Evolutionary conservation across 768 basidiomycete species (phyloP).

Genomic region (Agrocybe chaxingu): DNA sequence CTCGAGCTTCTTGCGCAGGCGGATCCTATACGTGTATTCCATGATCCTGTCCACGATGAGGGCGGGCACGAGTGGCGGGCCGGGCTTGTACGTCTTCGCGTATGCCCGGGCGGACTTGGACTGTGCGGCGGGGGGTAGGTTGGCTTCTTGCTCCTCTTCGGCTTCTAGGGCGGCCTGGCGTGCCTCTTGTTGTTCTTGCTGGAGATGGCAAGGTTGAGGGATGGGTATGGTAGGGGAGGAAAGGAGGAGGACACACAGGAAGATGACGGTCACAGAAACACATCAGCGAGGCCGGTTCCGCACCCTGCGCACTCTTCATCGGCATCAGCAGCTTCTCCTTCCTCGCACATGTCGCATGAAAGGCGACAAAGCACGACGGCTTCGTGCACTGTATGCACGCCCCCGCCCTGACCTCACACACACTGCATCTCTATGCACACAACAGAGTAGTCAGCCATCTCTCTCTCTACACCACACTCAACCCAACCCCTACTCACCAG

Average conservation of each 20-base stretch:
- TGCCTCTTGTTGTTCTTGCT: slow-evolving; percentile 70
- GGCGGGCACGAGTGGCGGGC: slow-evolving; percentile 87
- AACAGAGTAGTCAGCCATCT: background rate
- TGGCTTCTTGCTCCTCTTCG: slow-evolving; percentile 43
- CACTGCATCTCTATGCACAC: slow-evolving; percentile 38
- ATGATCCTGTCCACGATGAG: slow-evolving; percentile 79
- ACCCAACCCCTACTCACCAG: slow-evolving; percentile 52
- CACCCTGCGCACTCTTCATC: slow-evolving; percentile 79
- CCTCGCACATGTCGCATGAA: slow-evolving; percentile 92
- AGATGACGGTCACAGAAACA: slow-evolving; percentile 91
- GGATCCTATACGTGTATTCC: slow-evolving; percentile 68
- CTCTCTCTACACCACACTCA: too few species aligned
- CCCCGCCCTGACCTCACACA: slow-evolving; percentile 53
- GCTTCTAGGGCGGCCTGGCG: slow-evolving; percentile 53
- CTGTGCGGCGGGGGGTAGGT: slow-evolving; percentile 33
- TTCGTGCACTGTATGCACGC: slow-evolving; percentile 97
- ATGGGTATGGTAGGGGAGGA: background rate
- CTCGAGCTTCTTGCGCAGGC: slow-evolving; percentile 69
- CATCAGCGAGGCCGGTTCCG: slow-evolving; percentile 69
- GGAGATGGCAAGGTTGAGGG: background rate
- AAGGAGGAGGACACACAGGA: slow-evolving; percentile 51
- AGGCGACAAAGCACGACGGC: slow-evolving; percentile 85
- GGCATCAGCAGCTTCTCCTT: slow-evolving; percentile 81
- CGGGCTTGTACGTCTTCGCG: slow-evolving; percentile 87
- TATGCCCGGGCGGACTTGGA: slow-evolving; percentile 88